Base-by-base conservation (phyloP, 352 stramenopile species). In the Nannochloropsis limnetica region DNA sequence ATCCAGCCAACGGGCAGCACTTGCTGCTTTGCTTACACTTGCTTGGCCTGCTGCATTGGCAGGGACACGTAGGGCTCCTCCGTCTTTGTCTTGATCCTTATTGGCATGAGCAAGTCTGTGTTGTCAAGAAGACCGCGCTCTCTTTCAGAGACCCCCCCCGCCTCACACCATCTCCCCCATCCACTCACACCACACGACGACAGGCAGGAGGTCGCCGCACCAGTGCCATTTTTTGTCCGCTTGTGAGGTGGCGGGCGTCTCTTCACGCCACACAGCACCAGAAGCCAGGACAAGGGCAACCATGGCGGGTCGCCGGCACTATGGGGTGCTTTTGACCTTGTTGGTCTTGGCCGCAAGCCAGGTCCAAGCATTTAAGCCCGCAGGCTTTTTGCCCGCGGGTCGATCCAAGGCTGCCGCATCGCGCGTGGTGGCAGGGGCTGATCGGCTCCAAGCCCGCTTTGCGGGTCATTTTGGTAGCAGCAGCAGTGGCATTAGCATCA, bases 321-420 rank as follows among this genome's bases (percentile, higher is more conserved):
- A 29, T 28, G 22, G 2, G 22, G 61, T 74, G 61, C 61, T 74
- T 8, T 11, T 74, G 2, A 25, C 25, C 22, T 25, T 25, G n/a
- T 15, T 74, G 61, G 25, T 74, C 25, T 2, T 27, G 61, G 61
- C 61, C 3, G n/a, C 61, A 31, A 31, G 11, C 25, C 61, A 74
- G n/a, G 20, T 74, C 61, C 61, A 74, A 74, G 61, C 61, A 29
- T 74, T 74, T 20, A 29, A 20, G 25, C 61, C 61, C 8, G 61
- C n/a, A 25, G 25, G n/a, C 61, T 74, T 74, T 74, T 74, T 74
- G 61, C 61, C 61, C n/a, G 25, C 20, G 2, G 61, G n/a, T 74
- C 61, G 61, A 31, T 74, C 61, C n/a, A 74, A 29, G 61, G 61
- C 20, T 11, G 25, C n/a, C 8, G 61, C 25, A 2, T 29, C 61